Evolutionary conservation across 306 rosid species (phyloP).

Genomic region (Cotoneaster glaucophyllus): DNA sequence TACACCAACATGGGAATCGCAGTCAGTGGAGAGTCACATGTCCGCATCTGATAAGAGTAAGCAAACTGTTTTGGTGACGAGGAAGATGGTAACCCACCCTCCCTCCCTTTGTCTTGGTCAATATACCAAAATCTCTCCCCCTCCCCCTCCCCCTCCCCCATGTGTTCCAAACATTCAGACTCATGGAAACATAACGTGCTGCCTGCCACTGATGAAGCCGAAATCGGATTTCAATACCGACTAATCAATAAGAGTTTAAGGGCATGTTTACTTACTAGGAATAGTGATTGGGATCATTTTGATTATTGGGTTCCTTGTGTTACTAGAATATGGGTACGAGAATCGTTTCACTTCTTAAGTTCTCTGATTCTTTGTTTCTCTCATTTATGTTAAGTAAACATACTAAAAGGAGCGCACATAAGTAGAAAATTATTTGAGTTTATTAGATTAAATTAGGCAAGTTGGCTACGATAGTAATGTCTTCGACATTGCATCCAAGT

Average conservation of each 20-base stretch:
- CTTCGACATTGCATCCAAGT: not conserved
- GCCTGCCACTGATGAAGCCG: not conserved
- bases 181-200: slow-evolving; percentile 36
- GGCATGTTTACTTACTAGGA: not conserved
- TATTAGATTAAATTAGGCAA: no score
- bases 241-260: not conserved
- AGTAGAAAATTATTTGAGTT: no score
- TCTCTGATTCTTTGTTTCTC: no score
- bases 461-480: no score
- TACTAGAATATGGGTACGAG: not conserved
- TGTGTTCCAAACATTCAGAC: not conserved
- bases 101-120: no score
- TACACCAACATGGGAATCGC: slow-evolving; percentile 3
- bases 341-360: no score
- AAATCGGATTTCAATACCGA: not conserved
- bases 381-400: no score
- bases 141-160: not conserved
- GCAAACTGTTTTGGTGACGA: not conserved
- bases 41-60: not conserved
- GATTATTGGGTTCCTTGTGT: not conserved
- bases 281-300: not conserved
- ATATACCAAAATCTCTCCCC: no score
- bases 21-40: slow-evolving; percentile 7
- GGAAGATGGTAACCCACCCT: slow-evolving; percentile 1
- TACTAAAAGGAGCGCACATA: no score